Base-by-base conservation (phyloP, 1,139 yeast species). In the Meyerozyma smithsonii region DNA sequence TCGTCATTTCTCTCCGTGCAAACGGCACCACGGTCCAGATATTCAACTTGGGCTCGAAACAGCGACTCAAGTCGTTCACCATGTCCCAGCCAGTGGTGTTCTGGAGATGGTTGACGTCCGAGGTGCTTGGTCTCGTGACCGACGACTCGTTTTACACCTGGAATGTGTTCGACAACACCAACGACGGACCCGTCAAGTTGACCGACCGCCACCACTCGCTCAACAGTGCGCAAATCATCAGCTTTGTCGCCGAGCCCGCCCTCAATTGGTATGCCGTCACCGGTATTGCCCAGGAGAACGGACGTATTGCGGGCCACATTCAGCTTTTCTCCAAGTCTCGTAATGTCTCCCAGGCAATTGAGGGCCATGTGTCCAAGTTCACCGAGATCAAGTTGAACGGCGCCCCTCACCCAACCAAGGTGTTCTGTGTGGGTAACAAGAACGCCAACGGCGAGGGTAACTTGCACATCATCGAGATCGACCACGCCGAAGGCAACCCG, bases 11-110 rank as follows among this genome's bases (percentile, higher is more conserved):
- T 17, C 78, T 94, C 49, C 78, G 97, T 58, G 97, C 98, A 36
- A 94, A 90, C 57, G 97, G 97, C 49, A 88, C 96, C 41, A 89
- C 96, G 35, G 77, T 90, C 47, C 98, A 92, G 69, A 86, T 92
- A 52, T 95, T 92, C 69, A 88, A 94, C 64, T 74, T 94, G 55
- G 88, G 81, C 39, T 69, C 89, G 24, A 89, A 90, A 64, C 90
- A 88, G 62, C 80, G 96, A 58, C 75, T 94, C 59, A 90, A 90
- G 71, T 85, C 95, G 12, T 83, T 84, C 60, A 86, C 87, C 42
- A 72, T 90, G 75, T 78, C 77, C 48, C 95, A 89, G 61, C 95
- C 96, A 38, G 92, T 92, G 41, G 82, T 89, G 39, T 92, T 82
- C 62, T 94, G 99, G 99, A 84, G 83, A 59, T 94, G 99, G 99